Evolutionary conservation across 495 filamentous ascomycete genomes (phyloP).

Genomic region (Xylaria flabelliformis): DNA sequence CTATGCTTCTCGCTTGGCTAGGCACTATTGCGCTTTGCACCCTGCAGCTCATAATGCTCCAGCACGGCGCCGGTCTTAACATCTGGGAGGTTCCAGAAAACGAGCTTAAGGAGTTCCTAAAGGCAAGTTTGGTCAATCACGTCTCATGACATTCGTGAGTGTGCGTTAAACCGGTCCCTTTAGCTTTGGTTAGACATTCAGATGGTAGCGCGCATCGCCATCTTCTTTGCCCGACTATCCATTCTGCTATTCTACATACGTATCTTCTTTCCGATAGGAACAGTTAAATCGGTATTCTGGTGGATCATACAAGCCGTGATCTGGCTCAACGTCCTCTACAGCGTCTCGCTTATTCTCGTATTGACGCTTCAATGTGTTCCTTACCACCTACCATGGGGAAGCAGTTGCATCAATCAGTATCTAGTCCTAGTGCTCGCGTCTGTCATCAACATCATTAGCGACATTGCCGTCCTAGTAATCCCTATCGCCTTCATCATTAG

Average conservation of each 20-base stretch:
- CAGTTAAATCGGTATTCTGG: conserved; percentile 24
- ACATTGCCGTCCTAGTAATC: conserved; percentile 28
- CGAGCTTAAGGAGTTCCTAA: conserved; percentile 14
- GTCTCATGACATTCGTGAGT: not conserved
- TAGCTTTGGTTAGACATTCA: conserved; percentile 28
- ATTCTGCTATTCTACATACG: conserved; percentile 50
- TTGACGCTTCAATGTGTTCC: conserved; percentile 29
- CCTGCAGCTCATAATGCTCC: conserved; percentile 24
- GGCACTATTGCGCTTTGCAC: conserved; percentile 23
- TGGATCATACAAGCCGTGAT: conserved; percentile 30
- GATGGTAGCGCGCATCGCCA: conserved; percentile 50
- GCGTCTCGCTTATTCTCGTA: conserved; percentile 28
- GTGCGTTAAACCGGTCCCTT: conserved; percentile 4
- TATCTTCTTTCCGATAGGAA: conserved; percentile 40
- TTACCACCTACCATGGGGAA: conserved; percentile 26
- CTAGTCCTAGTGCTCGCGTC: conserved; percentile 30
- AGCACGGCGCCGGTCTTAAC: conserved; percentile 27
- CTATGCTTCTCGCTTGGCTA: conserved; percentile 28
- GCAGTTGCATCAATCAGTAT: conserved; percentile 28
- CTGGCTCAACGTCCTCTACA: conserved; percentile 31
- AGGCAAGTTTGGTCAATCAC: conserved; percentile 13
- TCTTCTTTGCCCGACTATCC: conserved; percentile 45
- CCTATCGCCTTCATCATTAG: conserved; percentile 26
- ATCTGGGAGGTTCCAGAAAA: conserved; percentile 24
- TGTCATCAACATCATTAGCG: conserved; percentile 31